Evolutionary conservation across 129 eudicot genomes (phyloP).

Genomic region (Silybum marianum): DNA sequence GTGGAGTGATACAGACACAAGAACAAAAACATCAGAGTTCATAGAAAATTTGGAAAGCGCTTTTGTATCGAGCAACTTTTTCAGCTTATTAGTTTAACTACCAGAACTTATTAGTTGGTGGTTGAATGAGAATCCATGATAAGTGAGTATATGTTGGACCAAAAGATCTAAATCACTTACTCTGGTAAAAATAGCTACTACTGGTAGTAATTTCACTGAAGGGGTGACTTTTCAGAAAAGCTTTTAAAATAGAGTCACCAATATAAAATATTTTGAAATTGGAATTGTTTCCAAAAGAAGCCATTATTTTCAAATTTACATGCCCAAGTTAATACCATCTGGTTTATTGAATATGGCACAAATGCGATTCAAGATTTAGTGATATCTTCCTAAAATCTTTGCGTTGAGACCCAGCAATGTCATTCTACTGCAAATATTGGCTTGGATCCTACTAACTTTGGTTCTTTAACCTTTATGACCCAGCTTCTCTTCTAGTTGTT

Average conservation of each 20-base stretch:
- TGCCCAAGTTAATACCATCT: not conserved
- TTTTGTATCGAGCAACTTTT: not conserved
- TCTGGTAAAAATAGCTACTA: not conserved
- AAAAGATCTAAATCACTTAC: not conserved
- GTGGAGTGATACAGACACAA: not conserved
- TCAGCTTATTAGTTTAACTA: not conserved
- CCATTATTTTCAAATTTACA: not conserved
- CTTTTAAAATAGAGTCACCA: not conserved
- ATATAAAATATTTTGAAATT: too few relatives aligned
- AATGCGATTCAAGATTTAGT: not conserved
- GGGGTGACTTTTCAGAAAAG: not conserved
- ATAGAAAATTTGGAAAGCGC: not conserved
- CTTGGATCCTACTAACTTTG: not conserved
- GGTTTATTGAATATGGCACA: not conserved
- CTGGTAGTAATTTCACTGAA: not conserved
- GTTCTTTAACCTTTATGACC: not conserved
- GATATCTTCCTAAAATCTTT: not conserved
- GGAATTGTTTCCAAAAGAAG: not conserved
- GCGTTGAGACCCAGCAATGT: not conserved
- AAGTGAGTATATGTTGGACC: not conserved
- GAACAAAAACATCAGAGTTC: not conserved
- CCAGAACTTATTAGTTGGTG: not conserved
- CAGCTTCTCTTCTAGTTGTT: not conserved
- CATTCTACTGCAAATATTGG: not conserved
- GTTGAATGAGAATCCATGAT: not conserved